Conservation (phyloP, 768 basidiomycete species). For the Russula sp. region DNA sequence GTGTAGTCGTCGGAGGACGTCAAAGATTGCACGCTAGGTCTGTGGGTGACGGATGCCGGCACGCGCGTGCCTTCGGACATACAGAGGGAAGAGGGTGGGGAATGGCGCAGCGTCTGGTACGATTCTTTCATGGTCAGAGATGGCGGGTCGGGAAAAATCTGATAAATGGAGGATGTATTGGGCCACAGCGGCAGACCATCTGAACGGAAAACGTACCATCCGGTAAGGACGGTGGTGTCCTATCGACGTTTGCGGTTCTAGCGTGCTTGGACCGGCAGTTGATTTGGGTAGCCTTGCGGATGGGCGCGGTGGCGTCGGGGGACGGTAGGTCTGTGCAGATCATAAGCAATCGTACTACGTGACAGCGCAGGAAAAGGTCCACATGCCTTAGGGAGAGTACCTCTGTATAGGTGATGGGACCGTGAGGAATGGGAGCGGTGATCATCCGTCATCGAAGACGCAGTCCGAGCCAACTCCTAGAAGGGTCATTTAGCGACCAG, state of each 20-base stretch:
- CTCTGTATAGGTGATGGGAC: neutral
- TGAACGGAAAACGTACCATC: slow-evolving; percentile 10
- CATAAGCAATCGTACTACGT: neutral
- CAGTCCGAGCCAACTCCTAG: slow-evolving; percentile 5
- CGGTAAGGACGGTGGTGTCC: slow-evolving; percentile 11
- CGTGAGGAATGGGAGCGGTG: neutral
- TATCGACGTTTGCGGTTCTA: slow-evolving; percentile 3
- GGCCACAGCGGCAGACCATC: neutral
- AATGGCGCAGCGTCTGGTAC: slow-evolving; percentile 2
- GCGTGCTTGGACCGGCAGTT: neutral
- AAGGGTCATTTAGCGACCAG: neutral
- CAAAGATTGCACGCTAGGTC: slow-evolving; percentile 19
- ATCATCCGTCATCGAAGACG: slow-evolving; percentile 10
- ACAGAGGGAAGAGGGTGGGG: slow-evolving; percentile 14
- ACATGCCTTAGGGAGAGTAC: slow-evolving; percentile 15
- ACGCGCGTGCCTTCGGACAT: slow-evolving; percentile 12
- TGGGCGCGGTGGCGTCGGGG: slow-evolving; percentile 32
- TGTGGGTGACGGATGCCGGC: slow-evolving; percentile 12
- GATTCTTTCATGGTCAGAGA: slow-evolving; percentile 18
- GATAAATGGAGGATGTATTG: neutral
- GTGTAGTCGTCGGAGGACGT: slow-evolving; percentile 6
- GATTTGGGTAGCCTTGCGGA: slow-evolving; percentile 20
- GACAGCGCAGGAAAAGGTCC: neutral
- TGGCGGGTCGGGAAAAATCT: slow-evolving; percentile 24
- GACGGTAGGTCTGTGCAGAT: slow-evolving; percentile 28